Percentiles rank a stretch among this genome's conserved stretches.
phyloP scores from a whole-genome alignment of 495 filamentous ascomycete species.

The Neurospora sp. region DNA sequence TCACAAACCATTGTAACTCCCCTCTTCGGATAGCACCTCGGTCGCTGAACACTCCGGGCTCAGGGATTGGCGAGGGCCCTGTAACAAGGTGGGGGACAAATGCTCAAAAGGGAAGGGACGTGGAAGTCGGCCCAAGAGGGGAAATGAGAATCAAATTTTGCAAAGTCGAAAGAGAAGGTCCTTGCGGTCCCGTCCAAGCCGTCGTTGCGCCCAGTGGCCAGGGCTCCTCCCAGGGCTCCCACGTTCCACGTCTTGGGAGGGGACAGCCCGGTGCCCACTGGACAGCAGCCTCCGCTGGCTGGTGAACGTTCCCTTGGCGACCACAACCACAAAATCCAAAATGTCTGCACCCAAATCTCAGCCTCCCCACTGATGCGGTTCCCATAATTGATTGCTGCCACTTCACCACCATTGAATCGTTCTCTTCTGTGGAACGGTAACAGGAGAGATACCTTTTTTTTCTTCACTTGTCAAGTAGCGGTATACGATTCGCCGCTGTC shows the following conservation, averaged over 20 bases:
- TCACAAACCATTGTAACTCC: background rate
- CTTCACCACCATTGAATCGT: background rate
- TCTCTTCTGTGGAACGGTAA: background rate
- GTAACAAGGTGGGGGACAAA: background rate
- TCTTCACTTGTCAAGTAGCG: background rate
- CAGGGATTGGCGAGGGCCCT: background rate
- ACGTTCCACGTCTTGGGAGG: background rate
- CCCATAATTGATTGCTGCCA: background rate
- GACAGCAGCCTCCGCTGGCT: background rate
- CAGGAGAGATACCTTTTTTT: background rate
- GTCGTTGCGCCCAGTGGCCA: background rate
- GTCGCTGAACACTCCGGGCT: background rate
- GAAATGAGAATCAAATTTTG: background rate
- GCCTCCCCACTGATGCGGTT: background rate
- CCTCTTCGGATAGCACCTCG: background rate
- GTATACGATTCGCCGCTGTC: background rate
- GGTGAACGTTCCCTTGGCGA: background rate
- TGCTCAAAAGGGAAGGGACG: background rate
- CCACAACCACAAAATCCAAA: background rate
- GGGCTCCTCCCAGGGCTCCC: background rate
- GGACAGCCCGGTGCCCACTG: background rate
- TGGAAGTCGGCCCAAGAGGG: background rate
- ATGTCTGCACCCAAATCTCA: background rate
- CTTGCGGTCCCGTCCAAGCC: background rate
- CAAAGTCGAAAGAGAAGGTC: background rate